A percentile compares a stretch with the other conserved stretches of the same genome.
These are phyloP conservation scores for Leccinum longicurvipes DNA, from an alignment of 768 basidiomycete genomes.

Conservation along the genomic window DNA sequence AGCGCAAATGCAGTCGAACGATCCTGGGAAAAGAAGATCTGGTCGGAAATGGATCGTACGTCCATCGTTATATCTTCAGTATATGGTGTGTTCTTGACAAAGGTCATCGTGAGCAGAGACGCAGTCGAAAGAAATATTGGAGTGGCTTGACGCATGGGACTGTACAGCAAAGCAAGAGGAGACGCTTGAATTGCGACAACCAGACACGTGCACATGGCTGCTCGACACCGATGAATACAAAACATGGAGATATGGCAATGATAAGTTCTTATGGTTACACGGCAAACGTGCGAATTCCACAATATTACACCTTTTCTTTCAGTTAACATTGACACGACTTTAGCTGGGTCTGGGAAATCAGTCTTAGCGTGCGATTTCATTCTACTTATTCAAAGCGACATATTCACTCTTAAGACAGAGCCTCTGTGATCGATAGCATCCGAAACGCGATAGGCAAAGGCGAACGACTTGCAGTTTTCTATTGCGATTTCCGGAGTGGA, in stretches of 20 bases:
- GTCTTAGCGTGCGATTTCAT: background rate
- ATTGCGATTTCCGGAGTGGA: no score
- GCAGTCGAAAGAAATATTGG: background rate
- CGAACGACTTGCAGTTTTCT: no score
- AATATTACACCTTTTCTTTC: background rate
- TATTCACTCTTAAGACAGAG: no score
- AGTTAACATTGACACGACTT: background rate
- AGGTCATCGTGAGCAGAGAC: background rate
- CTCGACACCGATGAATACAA: background rate
- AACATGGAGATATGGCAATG: background rate
- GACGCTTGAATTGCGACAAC: background rate
- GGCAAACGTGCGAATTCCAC: background rate
- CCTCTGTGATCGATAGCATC: no score
- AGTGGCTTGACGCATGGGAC: background rate
- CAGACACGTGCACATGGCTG: background rate
- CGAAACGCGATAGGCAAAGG: no score
- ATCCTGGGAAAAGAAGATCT: no score
- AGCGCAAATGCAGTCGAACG: no score
- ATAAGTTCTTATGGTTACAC: background rate
- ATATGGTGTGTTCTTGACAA: no score
- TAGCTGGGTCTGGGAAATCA: background rate
- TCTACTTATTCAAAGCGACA: background rate
- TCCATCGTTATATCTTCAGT: no score
- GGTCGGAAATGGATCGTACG: no score
- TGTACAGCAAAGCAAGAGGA: background rate